Evolutionary conservation across 2,329 filamentous ascomycete genomes (phyloP).

Genomic region (Colletotrichum euphorbiae): DNA sequence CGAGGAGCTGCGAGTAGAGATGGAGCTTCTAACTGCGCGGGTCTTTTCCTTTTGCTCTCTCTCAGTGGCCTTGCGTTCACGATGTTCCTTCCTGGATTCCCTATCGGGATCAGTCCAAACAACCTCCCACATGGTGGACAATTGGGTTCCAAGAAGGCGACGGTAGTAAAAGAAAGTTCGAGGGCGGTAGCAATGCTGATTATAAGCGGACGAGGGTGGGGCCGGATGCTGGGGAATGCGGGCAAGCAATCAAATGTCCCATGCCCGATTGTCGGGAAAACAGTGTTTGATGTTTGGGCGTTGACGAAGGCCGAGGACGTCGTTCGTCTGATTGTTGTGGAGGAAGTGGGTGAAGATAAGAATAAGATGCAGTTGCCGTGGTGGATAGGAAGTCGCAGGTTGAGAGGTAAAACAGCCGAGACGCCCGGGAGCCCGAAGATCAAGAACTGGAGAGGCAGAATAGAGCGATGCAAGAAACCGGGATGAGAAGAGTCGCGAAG

Average conservation of each 20-base stretch:
- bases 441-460: constrained; percentile 11
- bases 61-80: constrained; percentile 60
- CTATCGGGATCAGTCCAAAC: constrained; percentile 67
- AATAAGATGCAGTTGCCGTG: constrained; percentile 27
- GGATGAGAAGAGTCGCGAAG: background rate
- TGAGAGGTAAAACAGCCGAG: constrained; percentile 26
- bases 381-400: constrained; percentile 19
- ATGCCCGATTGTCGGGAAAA: constrained; percentile 21
- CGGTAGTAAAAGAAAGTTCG: background rate
- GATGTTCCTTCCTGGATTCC: constrained; percentile 65
- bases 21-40: constrained; percentile 48
- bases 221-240: background rate
- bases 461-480: constrained; percentile 21
- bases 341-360: constrained; percentile 23
- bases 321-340: constrained; percentile 6
- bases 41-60: constrained; percentile 49
- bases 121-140: constrained; percentile 66
- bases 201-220: background rate
- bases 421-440: constrained; percentile 5
- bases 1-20: constrained; percentile 58
- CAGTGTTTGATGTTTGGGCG: background rate
- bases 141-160: background rate
- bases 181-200: constrained; percentile 8
- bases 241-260: background rate
- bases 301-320: background rate